Conservation (phyloP, 768 basidiomycete genomes). For the Lentinula sp. region DNA sequence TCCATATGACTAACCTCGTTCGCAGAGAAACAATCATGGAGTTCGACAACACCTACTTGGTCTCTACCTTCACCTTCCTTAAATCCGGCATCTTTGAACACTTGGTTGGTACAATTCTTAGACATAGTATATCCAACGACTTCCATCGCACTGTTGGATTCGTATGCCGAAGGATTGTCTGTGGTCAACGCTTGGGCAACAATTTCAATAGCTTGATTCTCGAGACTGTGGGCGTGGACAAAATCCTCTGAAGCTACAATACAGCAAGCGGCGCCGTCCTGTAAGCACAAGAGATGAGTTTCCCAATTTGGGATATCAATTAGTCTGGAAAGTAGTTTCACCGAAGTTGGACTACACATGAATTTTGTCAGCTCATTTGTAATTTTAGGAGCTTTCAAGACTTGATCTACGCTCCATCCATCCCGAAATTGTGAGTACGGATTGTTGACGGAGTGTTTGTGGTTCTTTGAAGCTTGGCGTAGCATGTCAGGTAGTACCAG, state of each 20-base stretch:
- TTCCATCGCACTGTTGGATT: slow-evolving; percentile 69
- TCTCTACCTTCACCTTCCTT: slow-evolving; percentile 56
- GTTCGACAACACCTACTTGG: slow-evolving; percentile 77
- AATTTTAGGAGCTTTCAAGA: slow-evolving; percentile 61
- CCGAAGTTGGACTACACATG: slow-evolving; percentile 87
- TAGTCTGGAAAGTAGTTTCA: slow-evolving; percentile 17
- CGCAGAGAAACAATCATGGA: slow-evolving; percentile 83
- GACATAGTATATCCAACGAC: slow-evolving; percentile 80
- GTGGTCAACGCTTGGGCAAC: slow-evolving; percentile 61
- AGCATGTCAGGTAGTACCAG: background rate
- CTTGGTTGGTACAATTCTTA: slow-evolving; percentile 58
- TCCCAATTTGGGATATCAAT: background rate
- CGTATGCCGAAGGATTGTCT: slow-evolving; percentile 60
- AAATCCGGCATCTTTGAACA: slow-evolving; percentile 69
- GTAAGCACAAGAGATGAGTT: background rate
- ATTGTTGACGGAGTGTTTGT: slow-evolving; percentile 75
- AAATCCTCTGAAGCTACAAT: slow-evolving; percentile 77
- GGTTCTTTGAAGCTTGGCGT: slow-evolving; percentile 69
- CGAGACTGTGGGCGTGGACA: slow-evolving; percentile 61
- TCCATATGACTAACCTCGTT: slow-evolving; percentile 52
- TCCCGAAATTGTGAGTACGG: slow-evolving; percentile 84
- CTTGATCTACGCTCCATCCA: slow-evolving; percentile 70
- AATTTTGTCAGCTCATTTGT: slow-evolving; percentile 71
- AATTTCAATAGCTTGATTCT: slow-evolving; percentile 87
- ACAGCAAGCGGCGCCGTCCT: slow-evolving; percentile 76